Percentiles rank a stretch among this genome's conserved stretches.
These are phyloP conservation scores for Neonothopanus nambi DNA, from an alignment of 1,284 basidiomycete genomes.

Conservation along the genomic window DNA sequence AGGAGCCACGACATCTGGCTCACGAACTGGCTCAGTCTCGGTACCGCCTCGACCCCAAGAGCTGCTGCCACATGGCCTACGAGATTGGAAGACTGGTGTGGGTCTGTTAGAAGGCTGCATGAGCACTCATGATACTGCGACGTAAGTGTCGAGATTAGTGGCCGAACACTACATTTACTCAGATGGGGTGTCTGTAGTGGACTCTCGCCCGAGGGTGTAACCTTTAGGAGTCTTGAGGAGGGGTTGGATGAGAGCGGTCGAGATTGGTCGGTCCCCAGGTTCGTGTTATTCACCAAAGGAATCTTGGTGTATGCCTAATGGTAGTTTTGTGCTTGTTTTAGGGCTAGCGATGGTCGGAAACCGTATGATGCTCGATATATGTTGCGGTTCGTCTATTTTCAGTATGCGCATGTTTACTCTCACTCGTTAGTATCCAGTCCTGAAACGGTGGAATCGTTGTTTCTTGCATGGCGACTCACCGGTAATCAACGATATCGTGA, in stretches of 20 bases:
- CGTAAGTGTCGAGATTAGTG: conserved; percentile 44
- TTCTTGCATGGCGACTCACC: conserved; percentile 68
- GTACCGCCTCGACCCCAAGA: conserved; percentile 53
- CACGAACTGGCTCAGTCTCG: conserved; percentile 38
- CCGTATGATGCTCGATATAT: conserved; percentile 74
- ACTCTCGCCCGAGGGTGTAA: conserved; percentile 64
- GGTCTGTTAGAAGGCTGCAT: conserved; percentile 82
- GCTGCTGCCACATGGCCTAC: conserved; percentile 50
- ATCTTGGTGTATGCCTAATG: too few species aligned
- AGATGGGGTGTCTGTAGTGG: conserved; percentile 36
- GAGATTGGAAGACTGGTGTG: conserved; percentile 79
- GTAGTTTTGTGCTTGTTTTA: not conserved
- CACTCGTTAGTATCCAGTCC: conserved; percentile 40
- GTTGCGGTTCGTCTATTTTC: conserved; percentile 40
- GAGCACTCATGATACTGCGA: conserved; percentile 77
- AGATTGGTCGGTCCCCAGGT: conserved; percentile 72
- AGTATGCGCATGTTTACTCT: not conserved
- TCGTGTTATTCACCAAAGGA: conserved; percentile 25
- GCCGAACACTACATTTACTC: not conserved
- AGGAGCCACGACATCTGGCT: conserved; percentile 62
- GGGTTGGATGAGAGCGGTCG: conserved; percentile 24
- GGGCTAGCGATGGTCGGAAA: conserved; percentile 15
- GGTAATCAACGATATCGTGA: conserved; percentile 67
- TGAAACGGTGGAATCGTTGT: conserved; percentile 79
- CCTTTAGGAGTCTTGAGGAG: conserved; percentile 48